Conservation (phyloP, 768 basidiomycete genomes). For the Collybia mongolica region DNA sequence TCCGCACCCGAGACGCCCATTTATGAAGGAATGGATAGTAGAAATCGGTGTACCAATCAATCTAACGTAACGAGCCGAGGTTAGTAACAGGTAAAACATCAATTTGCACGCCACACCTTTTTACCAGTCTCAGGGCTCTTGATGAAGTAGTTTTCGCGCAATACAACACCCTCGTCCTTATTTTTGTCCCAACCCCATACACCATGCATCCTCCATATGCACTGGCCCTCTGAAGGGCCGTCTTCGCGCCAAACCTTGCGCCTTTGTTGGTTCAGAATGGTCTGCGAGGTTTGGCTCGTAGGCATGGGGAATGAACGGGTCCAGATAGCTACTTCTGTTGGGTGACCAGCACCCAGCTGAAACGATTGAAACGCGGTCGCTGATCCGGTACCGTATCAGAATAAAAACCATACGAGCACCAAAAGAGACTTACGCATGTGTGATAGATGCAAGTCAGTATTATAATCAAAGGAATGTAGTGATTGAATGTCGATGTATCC, state of each 20-base stretch:
- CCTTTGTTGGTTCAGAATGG: conserved; percentile 58
- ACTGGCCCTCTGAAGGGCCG: conserved; percentile 70
- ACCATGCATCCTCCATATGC: conserved; percentile 89
- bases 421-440: conserved; percentile 58
- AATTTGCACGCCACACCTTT: conserved; percentile 40
- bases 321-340: conserved; percentile 78
- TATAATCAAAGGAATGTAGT: conserved; percentile 87
- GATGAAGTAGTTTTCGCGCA: conserved; percentile 84
- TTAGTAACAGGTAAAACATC: background rate
- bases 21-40: conserved; percentile 74
- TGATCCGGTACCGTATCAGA: conserved; percentile 19
- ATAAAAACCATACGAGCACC: background rate
- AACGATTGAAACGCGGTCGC: conserved; percentile 89
- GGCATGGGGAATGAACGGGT: conserved; percentile 88
- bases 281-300: conserved; percentile 59
- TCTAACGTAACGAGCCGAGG: conserved; percentile 29
- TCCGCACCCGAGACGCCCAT: conserved; percentile 65
- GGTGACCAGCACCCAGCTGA: conserved; percentile 86
- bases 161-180: conserved; percentile 66
- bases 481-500: conserved; percentile 87
- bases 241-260: conserved; percentile 69
- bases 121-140: conserved; percentile 63
- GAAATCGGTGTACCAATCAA: conserved; percentile 86
- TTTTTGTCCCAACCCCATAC: conserved; percentile 87
- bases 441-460: conserved; percentile 88